Evolutionary conservation across 2,329 filamentous ascomycete species (phyloP).

Genomic region (Botrytis hyacinthi): DNA sequence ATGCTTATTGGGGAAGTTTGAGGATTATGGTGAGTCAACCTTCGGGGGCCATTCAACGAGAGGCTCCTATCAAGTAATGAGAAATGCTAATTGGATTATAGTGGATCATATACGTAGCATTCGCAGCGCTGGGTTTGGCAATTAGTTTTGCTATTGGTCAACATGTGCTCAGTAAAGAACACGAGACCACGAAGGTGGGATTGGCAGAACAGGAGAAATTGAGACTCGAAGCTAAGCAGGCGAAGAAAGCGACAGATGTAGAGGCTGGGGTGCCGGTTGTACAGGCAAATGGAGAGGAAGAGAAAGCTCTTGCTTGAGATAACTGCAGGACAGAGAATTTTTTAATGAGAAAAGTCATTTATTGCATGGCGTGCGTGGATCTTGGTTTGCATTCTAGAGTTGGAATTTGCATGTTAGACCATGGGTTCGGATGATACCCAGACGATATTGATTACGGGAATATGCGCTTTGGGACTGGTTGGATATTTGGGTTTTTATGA

Average conservation of each 20-base stretch:
- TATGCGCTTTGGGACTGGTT: neutral
- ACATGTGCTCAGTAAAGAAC: constrained; percentile 47
- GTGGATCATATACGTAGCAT: constrained; percentile 37
- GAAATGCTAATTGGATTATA: neutral
- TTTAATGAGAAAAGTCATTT: neutral
- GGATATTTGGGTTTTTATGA: neutral
- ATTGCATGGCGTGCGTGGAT: neutral
- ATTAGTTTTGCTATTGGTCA: constrained; percentile 47
- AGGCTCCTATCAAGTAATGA: neutral
- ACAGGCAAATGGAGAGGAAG: constrained; percentile 7
- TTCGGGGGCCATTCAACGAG: rapidly evolving
- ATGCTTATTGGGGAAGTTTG: constrained; percentile 32
- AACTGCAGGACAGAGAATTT: neutral
- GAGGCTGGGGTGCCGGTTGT: constrained; percentile 11
- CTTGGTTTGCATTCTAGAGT: neutral
- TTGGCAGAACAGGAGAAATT: constrained; percentile 30
- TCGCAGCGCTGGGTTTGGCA: constrained; percentile 40
- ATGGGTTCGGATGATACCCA: neutral
- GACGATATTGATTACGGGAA: neutral
- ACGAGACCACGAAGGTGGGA: constrained; percentile 53
- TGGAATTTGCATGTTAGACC: neutral
- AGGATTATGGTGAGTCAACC: constrained; percentile 29
- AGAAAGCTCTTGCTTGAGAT: neutral
- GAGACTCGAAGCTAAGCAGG: constrained; percentile 27
- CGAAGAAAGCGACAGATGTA: constrained; percentile 19